phyloP scores from a whole-genome alignment of 169 alveolate genomes.

The Sarcocystis neurona region DNA sequence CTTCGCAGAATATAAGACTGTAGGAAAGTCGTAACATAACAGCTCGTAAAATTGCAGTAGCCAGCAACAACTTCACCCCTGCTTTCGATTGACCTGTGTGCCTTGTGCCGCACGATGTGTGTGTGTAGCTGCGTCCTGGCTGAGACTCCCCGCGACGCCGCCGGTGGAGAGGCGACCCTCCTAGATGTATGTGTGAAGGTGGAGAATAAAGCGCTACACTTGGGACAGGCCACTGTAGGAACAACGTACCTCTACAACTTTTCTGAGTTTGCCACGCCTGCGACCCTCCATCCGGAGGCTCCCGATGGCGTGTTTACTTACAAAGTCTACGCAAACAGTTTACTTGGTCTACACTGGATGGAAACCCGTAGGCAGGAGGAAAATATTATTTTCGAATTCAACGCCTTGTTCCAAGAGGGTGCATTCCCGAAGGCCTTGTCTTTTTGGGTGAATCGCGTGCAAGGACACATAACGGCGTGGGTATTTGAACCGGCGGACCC shows the following conservation, averaged over 20 bases:
- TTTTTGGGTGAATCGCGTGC: conserved; percentile 23
- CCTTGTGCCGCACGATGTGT: neutral
- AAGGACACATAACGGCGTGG: conserved; percentile 1
- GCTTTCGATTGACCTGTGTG: no score
- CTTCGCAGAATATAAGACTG: no score
- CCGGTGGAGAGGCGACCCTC: no score
- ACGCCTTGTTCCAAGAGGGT: neutral
- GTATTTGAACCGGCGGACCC: neutral
- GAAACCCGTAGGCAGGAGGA: neutral
- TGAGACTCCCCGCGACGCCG: neutral
- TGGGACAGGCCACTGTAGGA: neutral
- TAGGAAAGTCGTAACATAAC: no score
- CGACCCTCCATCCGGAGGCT: neutral
- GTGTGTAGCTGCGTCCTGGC: neutral
- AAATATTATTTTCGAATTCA: neutral
- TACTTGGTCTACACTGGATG: conserved; percentile 45
- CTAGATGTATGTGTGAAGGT: conserved; percentile 26
- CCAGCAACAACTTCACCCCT: no score
- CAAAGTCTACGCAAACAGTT: neutral
- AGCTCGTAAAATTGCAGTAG: no score
- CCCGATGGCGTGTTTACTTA: neutral
- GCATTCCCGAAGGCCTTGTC: conserved; percentile 43
- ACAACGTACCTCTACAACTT: neutral
- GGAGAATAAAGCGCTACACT: neutral
- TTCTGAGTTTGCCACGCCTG: neutral